Evolutionary conservation across 1,284 basidiomycete species (phyloP), one percentile per base, ranked within the genome.

Genomic region (Somion occarium): DNA sequence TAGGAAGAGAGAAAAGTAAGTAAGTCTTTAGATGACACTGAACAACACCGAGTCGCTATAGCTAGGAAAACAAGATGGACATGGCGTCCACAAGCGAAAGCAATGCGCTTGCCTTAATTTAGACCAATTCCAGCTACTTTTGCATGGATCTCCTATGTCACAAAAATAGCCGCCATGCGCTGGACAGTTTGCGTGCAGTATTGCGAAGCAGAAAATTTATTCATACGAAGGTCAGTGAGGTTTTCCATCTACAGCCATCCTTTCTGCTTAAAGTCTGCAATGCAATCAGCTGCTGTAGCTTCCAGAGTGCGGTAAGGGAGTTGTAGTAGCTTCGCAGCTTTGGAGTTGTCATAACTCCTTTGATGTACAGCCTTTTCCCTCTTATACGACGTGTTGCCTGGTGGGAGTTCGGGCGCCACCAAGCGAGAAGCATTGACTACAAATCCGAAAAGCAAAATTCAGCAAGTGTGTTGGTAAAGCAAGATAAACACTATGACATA

Each of bases 261-360:
- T 47, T 49, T 56, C 45, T 46, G 38, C 53, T 69, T 67, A 53
- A 70, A 69, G 53, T 72, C 66, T 0, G 57, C 62, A n/a, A 79
- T 60, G 1, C 63, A 73, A 51, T 74, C 75, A 48, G 53, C 64
- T 12, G 70, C 64, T 4, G 61, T 69, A 52, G 77, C 65, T 51
- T 70, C 66, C 38, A 76, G 64, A 7, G 65, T 59, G 18, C 68
- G 66, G 56, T 74, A 79, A 50, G 70, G 65, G 42, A 80, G 55
- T 2, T 72, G 74, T 1, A 82, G 67, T 23, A 77, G 66, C 19
- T 68, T 67, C 45, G 68, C 61, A 3, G 66, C 69, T 54, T 78
- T 79, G 1, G 60, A 38, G 1, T 64, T 61, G 44, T 69, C 54
- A 49, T 63, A 71, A 15, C 52, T 44, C 12, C 51, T 41, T 49